Evolutionary conservation across 352 stramenopile genomes (phyloP).

Genomic region (Globisporangium nagaii): DNA sequence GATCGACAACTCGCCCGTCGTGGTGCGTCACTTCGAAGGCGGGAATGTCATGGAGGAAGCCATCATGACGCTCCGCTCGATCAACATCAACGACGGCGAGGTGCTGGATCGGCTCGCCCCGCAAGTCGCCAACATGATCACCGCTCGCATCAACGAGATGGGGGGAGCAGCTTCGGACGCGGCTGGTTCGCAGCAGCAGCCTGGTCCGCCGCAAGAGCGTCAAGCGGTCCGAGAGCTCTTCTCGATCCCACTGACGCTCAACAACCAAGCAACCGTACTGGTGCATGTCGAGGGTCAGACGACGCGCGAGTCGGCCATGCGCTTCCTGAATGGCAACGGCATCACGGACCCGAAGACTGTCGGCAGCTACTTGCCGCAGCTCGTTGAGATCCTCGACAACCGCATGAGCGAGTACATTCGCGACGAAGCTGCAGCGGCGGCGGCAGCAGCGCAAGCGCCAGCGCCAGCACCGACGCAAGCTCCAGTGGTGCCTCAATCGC

Average conservation of each 20-base stretch:
- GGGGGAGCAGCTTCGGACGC: background rate
- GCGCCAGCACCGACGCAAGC: constrained; percentile 8
- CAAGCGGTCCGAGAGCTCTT: constrained; percentile 42
- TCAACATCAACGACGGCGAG: constrained; percentile 40
- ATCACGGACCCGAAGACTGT: constrained; percentile 34
- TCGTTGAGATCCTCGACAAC: constrained; percentile 55
- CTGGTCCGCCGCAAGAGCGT: background rate
- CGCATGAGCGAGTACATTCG: constrained; percentile 36
- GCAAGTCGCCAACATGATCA: constrained; percentile 60
- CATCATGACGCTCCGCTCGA: constrained; percentile 31
- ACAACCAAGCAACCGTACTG: constrained; percentile 37
- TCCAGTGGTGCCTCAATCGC: background rate
- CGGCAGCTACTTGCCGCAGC: constrained; percentile 38
- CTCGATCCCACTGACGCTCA: constrained; percentile 57
- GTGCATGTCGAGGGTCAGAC: constrained; percentile 63
- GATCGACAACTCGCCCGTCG: constrained; percentile 42
- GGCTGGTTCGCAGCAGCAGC: background rate
- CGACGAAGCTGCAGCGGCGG: constrained; percentile 22
- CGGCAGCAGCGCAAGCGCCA: background rate
- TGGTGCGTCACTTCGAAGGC: constrained; percentile 62
- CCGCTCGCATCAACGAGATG: constrained; percentile 28
- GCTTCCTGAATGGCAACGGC: constrained; percentile 57
- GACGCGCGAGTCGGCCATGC: constrained; percentile 45
- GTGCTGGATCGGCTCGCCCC: constrained; percentile 48
- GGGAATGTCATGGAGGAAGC: constrained; percentile 57